phyloP scores from a whole-genome alignment of 768 basidiomycete genomes.

The Pisolithus sp. region DNA sequence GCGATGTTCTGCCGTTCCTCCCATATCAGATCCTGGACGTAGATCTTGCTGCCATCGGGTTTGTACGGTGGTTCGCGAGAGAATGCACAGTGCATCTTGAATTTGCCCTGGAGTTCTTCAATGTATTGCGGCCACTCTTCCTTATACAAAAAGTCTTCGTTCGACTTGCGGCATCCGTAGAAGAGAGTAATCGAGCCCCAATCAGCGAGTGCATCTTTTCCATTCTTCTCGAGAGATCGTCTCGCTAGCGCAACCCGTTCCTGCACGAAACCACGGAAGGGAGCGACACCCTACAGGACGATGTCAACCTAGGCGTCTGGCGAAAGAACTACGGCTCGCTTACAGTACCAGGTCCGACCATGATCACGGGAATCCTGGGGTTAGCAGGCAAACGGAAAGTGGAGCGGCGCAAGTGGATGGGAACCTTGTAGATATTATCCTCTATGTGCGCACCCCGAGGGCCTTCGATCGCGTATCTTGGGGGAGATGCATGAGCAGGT shows the following conservation, averaged over 20 bases:
- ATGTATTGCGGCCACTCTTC: conserved; percentile 92
- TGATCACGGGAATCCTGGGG: conserved; percentile 97
- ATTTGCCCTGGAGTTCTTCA: conserved; percentile 86
- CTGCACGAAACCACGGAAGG: conserved; percentile 98
- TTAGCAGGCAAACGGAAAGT: conserved; percentile 97
- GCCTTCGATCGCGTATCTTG: conserved; percentile 82
- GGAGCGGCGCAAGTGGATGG: conserved; percentile 90
- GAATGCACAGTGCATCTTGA: conserved; percentile 83
- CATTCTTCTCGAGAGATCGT: conserved; percentile 93
- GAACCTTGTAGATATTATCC: conserved; percentile 71
- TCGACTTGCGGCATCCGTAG: conserved; percentile 89
- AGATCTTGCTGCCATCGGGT: conserved; percentile 90
- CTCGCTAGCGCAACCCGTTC: conserved; percentile 95
- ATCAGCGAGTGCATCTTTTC: conserved; percentile 84
- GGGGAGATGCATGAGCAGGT: conserved; percentile 40
- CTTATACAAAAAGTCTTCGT: conserved; percentile 88
- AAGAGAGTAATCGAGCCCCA: conserved; percentile 95
- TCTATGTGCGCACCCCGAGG: conserved; percentile 80
- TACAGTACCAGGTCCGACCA: conserved; percentile 98
- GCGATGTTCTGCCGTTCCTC: conserved; percentile 78
- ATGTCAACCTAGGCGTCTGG: neutral
- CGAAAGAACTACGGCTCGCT: conserved; percentile 27
- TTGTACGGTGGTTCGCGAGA: conserved; percentile 84
- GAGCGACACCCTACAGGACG: conserved; percentile 80
- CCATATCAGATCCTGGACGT: conserved; percentile 97